These are phyloP conservation scores for Beauveria sp. DNA, from an alignment of 2,329 filamentous ascomycete species.

Conservation along the genomic window DNA sequence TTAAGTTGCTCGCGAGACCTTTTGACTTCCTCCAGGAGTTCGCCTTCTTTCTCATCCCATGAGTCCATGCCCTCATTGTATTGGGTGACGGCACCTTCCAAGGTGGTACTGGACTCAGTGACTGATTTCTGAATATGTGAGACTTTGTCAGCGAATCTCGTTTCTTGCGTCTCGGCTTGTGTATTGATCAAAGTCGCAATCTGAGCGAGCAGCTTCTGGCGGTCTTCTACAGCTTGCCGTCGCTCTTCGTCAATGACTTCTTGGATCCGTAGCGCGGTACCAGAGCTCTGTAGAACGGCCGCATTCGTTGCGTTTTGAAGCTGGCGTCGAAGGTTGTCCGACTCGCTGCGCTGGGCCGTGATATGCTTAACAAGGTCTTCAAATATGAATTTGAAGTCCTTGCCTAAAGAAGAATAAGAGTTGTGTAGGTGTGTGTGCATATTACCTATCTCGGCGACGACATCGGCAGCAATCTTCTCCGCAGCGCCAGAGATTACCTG, in stretches of 20 bases:
- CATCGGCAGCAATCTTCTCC: slow-evolving; percentile 81
- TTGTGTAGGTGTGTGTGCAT: slow-evolving; percentile 79
- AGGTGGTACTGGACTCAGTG: slow-evolving; percentile 49
- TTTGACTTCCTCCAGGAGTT: slow-evolving; percentile 62
- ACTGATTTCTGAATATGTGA: slow-evolving; percentile 58
- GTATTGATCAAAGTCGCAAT: slow-evolving; percentile 70
- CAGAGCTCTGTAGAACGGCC: slow-evolving; percentile 60
- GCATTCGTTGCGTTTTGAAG: slow-evolving; percentile 62
- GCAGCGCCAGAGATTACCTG: slow-evolving; percentile 77
- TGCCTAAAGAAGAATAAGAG: slow-evolving; percentile 76
- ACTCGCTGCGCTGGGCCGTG: slow-evolving; percentile 67
- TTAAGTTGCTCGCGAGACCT: slow-evolving; percentile 72
- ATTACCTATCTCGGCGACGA: slow-evolving; percentile 74
- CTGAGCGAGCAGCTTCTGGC: slow-evolving; percentile 64
- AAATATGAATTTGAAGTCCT: slow-evolving; percentile 80
- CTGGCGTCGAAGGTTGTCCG: slow-evolving; percentile 63
- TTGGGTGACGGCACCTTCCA: slow-evolving; percentile 57
- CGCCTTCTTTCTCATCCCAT: slow-evolving; percentile 64
- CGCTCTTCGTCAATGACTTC: slow-evolving; percentile 70
- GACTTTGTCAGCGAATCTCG: slow-evolving; percentile 59
- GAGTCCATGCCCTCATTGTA: slow-evolving; percentile 66
- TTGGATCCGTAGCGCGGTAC: slow-evolving; percentile 59
- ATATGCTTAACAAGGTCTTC: slow-evolving; percentile 72
- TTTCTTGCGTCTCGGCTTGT: slow-evolving; percentile 66
- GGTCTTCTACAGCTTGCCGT: slow-evolving; percentile 62